Conservation (phyloP, 164 flowering plant species). For the Umbilicus rupestris region DNA sequence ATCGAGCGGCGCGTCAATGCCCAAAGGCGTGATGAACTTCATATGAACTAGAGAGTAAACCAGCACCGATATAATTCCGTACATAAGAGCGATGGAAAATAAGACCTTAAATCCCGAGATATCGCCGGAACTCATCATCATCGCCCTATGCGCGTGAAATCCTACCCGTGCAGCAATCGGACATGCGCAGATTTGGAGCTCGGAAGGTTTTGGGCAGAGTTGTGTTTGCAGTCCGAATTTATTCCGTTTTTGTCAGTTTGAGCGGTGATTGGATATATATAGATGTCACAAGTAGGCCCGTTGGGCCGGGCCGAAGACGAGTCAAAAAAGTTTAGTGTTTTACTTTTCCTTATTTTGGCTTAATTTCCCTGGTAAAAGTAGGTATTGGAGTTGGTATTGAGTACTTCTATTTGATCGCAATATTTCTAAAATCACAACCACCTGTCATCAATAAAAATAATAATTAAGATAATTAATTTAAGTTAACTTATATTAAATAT, state of each 20-base stretch:
- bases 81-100: conserved; percentile 33
- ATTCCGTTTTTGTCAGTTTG: neutral
- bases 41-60: conserved; percentile 51
- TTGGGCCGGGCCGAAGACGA: conserved; percentile 4
- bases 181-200: neutral
- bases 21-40: conserved; percentile 63
- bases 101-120: conserved; percentile 48
- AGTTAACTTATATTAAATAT: too few relatives aligned
- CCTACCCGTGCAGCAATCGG: neutral
- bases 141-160: neutral
- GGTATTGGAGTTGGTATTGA: too few relatives aligned
- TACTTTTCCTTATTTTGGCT: too few relatives aligned
- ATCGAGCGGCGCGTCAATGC: conserved; percentile 60
- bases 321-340: too few relatives aligned
- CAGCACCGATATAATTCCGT: conserved; percentile 46
- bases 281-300: neutral
- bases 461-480: too few relatives aligned
- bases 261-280: neutral
- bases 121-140: conserved; percentile 37
- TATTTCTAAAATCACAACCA: too few relatives aligned
- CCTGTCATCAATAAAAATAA: too few relatives aligned
- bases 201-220: neutral
- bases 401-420: too few relatives aligned
- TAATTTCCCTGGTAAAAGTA: too few relatives aligned
- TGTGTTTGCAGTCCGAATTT: neutral